Evolutionary conservation across 495 filamentous ascomycete species (phyloP).

Genomic region (Neurospora tetrasperma): DNA sequence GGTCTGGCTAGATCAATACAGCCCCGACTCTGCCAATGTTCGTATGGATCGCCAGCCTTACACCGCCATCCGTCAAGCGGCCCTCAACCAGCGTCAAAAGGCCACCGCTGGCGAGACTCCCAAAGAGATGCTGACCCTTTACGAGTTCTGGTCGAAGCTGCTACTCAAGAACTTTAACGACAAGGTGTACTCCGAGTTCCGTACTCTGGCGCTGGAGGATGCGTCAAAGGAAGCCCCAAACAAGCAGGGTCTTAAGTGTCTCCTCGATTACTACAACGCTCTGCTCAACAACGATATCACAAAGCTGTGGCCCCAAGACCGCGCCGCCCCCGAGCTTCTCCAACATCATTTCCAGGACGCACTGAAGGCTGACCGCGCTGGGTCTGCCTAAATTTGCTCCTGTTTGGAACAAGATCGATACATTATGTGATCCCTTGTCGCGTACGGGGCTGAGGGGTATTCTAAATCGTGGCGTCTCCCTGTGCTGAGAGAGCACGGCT

Average conservation of each 20-base stretch:
- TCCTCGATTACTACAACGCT: slow-evolving; percentile 20
- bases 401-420: neutral
- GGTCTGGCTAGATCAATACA: slow-evolving; percentile 11
- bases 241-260: slow-evolving; percentile 14
- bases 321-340: slow-evolving; percentile 18
- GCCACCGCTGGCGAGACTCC: slow-evolving; percentile 36
- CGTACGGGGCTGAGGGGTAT: neutral
- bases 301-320: slow-evolving; percentile 22
- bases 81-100: slow-evolving; percentile 45
- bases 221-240: slow-evolving; percentile 19
- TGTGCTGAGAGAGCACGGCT: neutral
- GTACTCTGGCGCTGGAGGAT: slow-evolving; percentile 60
- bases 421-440: neutral
- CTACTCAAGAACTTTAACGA: slow-evolving; percentile 66
- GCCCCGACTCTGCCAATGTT: slow-evolving; percentile 4
- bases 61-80: slow-evolving; percentile 42
- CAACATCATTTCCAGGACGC: slow-evolving; percentile 19
- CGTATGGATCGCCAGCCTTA: slow-evolving; percentile 45
- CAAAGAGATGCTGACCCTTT: slow-evolving; percentile 54
- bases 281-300: slow-evolving; percentile 12
- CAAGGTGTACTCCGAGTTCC: slow-evolving; percentile 74
- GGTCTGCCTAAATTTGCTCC: neutral
- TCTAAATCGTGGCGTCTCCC: neutral
- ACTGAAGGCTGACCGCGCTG: slow-evolving; percentile 5
- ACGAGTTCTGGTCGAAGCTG: slow-evolving; percentile 73